Conservation (phyloP, 306 rosid genomes). For the Arachis hypogaea region DNA sequence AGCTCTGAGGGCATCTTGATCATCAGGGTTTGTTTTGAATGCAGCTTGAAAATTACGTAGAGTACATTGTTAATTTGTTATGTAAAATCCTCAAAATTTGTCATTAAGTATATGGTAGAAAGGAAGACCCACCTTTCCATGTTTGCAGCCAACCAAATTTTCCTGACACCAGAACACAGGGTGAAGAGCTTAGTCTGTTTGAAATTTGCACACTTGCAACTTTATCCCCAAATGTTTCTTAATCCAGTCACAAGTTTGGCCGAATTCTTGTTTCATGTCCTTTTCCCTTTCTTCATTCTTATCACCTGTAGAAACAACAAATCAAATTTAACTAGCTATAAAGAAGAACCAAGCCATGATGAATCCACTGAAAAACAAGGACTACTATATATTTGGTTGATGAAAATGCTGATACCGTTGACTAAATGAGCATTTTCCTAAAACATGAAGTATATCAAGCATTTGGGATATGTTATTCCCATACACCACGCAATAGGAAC, state of each 20-base stretch:
- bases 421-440: conserved; percentile 7
- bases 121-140: conserved; percentile 79
- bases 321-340: conserved; percentile 14
- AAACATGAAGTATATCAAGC: conserved; percentile 1
- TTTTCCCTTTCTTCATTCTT: conserved; percentile 89
- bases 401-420: neutral
- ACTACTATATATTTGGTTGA: conserved; percentile 17
- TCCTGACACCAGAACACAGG: conserved; percentile 94
- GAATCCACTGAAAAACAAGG: conserved; percentile 6
- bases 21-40: conserved; percentile 66
- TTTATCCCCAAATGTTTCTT: conserved; percentile 85
- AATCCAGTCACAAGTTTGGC: conserved; percentile 92
- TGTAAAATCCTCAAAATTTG: neutral
- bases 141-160: conserved; percentile 99
- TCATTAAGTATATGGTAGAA: conserved; percentile 4
- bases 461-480: neutral
- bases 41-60: conserved; percentile 71
- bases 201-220: conserved; percentile 95
- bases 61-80: neutral
- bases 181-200: conserved; percentile 88
- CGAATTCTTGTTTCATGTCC: conserved; percentile 84
- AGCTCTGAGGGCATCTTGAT: conserved; percentile 86
- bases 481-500: neutral
- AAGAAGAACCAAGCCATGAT: conserved; percentile 21
- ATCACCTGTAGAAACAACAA: conserved; percentile 63